Base-by-base conservation (phyloP, 2,329 filamentous ascomycete genomes). In the Calonectria pseudoreteaudii region DNA sequence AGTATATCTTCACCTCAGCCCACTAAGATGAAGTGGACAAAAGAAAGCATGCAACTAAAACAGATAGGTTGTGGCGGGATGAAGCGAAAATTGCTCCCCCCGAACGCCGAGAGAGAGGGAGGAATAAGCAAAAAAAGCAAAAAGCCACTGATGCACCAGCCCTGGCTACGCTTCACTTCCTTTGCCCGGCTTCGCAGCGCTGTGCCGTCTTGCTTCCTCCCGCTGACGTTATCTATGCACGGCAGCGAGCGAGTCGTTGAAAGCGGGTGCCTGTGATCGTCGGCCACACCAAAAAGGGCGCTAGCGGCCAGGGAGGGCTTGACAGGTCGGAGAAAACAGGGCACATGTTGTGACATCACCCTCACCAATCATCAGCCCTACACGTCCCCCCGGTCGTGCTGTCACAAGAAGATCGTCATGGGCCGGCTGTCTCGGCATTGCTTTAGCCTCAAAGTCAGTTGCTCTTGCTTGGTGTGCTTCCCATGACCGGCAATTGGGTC, bases 351-450 rank as follows among this genome's bases (percentile, higher is more conserved):
- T 72, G 70, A 72, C 70, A 72, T 72, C 70, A 72, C 56, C 13
- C 26, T 60, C 56, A 53, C 53, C 65, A 58, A 47, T 68, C 70
- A 72, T 72, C 70, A 68, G 66, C 70, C 70, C 49, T 72, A 72
- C 47, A 47, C 66, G 7, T 34, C 52, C 34, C 64, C 69, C 62
- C 64, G 47, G 68, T 67, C 41, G 31, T 44, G 23, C 44, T 62
- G 66, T 69, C 66, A 69, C 53, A 69, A 69, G 65, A 56, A 38
- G 30, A 36, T 66, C 69, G 69, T 58, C 60, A 66, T 65, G 34
- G 34, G 36, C 56, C 62, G 62, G 50, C 23, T 58, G 41, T 60
- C 30, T 71, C 69, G 69, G 62, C 50, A 66, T 38, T 49, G 30
- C 20, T 38, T 36, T 44, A 20, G 50, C 31, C 26, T 60, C 56